Evolutionary conservation across 2,329 filamentous ascomycete species (phyloP), one percentile per base, ranked within the genome.

Genomic region (Ophiosphaerella narmari): DNA sequence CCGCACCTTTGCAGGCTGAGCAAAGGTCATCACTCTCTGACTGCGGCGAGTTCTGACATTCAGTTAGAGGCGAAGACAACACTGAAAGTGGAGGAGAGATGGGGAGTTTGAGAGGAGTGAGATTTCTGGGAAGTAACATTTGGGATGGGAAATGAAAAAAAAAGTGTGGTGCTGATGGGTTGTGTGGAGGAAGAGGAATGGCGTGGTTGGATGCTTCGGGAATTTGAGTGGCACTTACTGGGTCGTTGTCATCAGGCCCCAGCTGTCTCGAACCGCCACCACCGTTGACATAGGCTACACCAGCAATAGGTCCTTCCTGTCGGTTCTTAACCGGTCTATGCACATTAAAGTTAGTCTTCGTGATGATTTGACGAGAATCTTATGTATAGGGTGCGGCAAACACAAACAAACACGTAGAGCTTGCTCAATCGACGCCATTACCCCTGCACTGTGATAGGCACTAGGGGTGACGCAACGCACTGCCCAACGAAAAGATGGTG

Each of bases 11-110:
- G 76, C 94, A 99, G 39, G 91, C 86, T 54, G 87, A 87, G 77
- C 93, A 99, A 68, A 88, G 88, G 72, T 97, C 93, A 72, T 94
- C 90, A 73, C 96, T 96, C 55, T 96, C 71, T 36, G 69, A 70
- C 38, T 65, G 73, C 55, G 67, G 67, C 56, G 70, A 72, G 54
- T 63, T 65, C 70, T 74, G 70, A 40, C 69, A 64, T 54, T 64
- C 60, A 50, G 69, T 80, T 66, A 79, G 74, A 58, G 69, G 65
- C 21, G 71, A 73, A 39, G 66, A 68, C 32, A 70, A 53, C 40
- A 61, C 59, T 29, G 68, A 72, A 59, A 63, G 62, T 44, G 68
- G 68, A 53, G 70, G 68, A 46, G 68, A 72, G 48, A 62, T 68
- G 42, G 70, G 70, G 37, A 68, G 70, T 62, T 67, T 67, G 24